phyloP scores from a whole-genome alignment of 305 asterid genomes.

The Solanum hybrid region DNA sequence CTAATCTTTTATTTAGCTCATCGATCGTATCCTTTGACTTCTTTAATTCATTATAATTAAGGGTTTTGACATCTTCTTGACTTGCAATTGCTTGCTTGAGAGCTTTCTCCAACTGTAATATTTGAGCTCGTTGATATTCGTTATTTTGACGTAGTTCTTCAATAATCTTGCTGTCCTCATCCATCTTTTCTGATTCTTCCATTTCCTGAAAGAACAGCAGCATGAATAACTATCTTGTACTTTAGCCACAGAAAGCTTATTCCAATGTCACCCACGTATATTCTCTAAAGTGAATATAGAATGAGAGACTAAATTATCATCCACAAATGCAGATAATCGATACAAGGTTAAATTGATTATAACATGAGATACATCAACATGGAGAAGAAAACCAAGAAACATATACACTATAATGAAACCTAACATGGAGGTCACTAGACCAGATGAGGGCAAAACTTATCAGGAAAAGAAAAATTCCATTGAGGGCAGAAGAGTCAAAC shows the following conservation, averaged over 20 bases:
- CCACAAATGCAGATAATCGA: not conserved
- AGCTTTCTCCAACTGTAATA: conserved; percentile 65
- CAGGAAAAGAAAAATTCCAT: not conserved
- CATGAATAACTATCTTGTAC: not conserved
- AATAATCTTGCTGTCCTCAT: conserved; percentile 82
- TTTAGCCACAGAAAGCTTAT: not conserved
- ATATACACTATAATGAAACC: not conserved
- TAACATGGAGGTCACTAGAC: not conserved
- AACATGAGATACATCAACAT: not conserved
- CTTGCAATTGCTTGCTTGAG: conserved; percentile 57
- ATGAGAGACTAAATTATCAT: not conserved
- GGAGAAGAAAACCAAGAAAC: not conserved
- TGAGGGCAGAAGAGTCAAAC: not conserved
- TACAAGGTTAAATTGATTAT: not conserved
- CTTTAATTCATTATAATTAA: conserved; percentile 45
- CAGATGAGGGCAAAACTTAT: not conserved
- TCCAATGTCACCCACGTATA: not conserved
- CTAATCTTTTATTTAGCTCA: conserved; percentile 64
- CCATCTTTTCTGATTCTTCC: conserved; percentile 99
- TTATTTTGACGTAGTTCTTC: conserved; percentile 73
- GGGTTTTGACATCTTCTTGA: conserved; percentile 61
- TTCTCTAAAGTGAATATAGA: not conserved
- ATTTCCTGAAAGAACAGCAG: conserved; percentile 52
- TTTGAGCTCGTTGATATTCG: conserved; percentile 67
- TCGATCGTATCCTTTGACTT: conserved; percentile 66